These are phyloP conservation scores for Alternaria tenuissima DNA, from an alignment of 2,329 filamentous ascomycete species.

Conservation along the genomic window DNA sequence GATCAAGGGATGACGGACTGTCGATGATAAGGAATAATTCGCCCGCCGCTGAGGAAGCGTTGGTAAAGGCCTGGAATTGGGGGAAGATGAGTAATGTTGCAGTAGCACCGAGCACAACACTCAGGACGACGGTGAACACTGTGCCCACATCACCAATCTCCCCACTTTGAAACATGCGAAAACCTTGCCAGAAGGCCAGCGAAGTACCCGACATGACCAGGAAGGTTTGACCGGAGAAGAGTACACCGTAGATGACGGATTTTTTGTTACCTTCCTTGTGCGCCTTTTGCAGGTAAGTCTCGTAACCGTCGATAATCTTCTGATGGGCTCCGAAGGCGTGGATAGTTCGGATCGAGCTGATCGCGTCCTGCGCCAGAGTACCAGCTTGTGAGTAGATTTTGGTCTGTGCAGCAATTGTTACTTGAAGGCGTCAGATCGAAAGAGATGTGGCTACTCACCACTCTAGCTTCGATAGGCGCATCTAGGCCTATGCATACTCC, in stretches of 20 bases:
- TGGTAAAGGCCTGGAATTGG: conserved; percentile 21
- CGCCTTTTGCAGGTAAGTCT: conserved; percentile 58
- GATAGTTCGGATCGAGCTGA: conserved; percentile 47
- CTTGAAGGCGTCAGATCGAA: not conserved
- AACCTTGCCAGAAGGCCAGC: conserved; percentile 72
- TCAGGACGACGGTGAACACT: conserved; percentile 77
- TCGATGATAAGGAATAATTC: conserved; percentile 26
- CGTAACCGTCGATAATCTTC: conserved; percentile 66
- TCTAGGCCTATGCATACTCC: conserved; percentile 18
- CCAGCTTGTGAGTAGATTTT: conserved; percentile 17
- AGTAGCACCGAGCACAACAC: conserved; percentile 85
- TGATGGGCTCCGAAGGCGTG: conserved; percentile 67
- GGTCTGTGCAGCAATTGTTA: conserved; percentile 1
- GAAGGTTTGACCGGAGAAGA: conserved; percentile 70
- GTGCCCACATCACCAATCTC: conserved; percentile 65
- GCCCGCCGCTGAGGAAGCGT: conserved; percentile 22
- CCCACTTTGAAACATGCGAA: conserved; percentile 23
- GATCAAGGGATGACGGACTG: conserved; percentile 16
- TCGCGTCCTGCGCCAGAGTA: not conserved
- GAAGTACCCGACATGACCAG: conserved; percentile 71
- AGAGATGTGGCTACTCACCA: conserved; percentile 10
- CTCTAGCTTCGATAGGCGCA: conserved; percentile 25
- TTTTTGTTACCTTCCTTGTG: conserved; percentile 64
- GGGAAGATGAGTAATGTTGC: conserved; percentile 19
- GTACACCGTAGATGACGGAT: conserved; percentile 61